phyloP scores from a whole-genome alignment of 2,329 filamentous ascomycete genomes.

The Graphilbum fragrans region DNA sequence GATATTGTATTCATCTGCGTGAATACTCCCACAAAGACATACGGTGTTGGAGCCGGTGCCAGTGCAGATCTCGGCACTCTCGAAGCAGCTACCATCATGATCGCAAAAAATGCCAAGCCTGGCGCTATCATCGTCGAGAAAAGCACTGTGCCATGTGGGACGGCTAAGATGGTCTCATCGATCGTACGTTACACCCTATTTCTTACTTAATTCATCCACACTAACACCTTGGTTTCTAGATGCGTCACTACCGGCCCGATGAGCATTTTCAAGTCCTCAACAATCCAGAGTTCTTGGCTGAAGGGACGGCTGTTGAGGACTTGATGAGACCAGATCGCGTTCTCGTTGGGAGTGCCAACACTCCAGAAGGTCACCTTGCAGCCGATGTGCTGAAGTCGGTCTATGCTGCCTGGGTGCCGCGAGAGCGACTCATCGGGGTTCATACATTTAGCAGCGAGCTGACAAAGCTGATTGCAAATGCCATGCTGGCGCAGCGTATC shows the following conservation, averaged over 20 bases:
- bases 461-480: slow-evolving; percentile 5
- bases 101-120: slow-evolving; percentile 2
- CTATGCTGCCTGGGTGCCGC: slow-evolving; percentile 3
- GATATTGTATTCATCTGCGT: slow-evolving; percentile 5
- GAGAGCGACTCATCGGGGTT: background rate
- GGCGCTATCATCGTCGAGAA: slow-evolving; percentile 4
- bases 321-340: slow-evolving; percentile 3
- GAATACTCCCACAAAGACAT: slow-evolving; percentile 5
- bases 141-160: slow-evolving; percentile 4
- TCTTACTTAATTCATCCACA: no score
- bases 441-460: slow-evolving; percentile 5
- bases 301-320: slow-evolving; percentile 2
- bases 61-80: slow-evolving; percentile 2
- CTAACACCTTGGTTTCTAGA: background rate
- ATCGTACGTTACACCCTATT: background rate
- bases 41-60: slow-evolving; percentile 1
- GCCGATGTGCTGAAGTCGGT: background rate
- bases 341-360: slow-evolving; percentile 1
- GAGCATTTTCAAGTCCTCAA: slow-evolving; percentile 1
- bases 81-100: background rate
- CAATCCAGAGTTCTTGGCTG: slow-evolving; percentile 4
- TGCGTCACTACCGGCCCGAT: background rate
- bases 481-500: slow-evolving; percentile 5
- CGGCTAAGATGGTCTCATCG: slow-evolving; percentile 1
- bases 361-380: background rate